Evolutionary conservation across 2,329 filamentous ascomycete genomes (phyloP), one percentile per base, ranked within the genome.

Genomic region (Penicillium fuscoglaucum): DNA sequence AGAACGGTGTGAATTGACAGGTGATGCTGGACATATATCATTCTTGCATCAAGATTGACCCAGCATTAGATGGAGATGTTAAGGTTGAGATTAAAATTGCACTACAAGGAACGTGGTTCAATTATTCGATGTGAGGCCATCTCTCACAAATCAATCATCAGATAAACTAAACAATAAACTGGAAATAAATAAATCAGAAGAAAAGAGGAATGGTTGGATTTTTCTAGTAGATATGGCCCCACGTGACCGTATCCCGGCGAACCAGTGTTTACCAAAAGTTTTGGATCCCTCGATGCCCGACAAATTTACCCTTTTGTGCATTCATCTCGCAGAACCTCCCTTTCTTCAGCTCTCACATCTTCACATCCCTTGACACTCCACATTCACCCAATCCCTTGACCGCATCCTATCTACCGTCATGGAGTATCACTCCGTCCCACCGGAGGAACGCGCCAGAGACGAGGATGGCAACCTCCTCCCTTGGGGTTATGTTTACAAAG

Each of bases 401-500:
- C 2, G 7, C 51, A 28, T 53, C 21, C 15, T 12, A 46, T 53
- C 21, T 37, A 24, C 51, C 21, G 45, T 57, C 37, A 87, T 87
- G 83, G 85, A 88, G 73, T 84, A 88, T 52, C 85, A 88, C 72
- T 84, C 83, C 33, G 85, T 88, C 12, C 84, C 85, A 35, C 83
- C 83, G 54, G 80, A 84, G 65, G 86, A 88, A 72, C 82, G 84
- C 67, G 84, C 83, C 33, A 78, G 80, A 67, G 84, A 87, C 68
- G 80, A 82, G 53, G 81, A 82, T 49, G 85, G 85, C 50, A 82
- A 83, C 65, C 76, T 79, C 54, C 70, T 88, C 50, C 85, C 86
- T n/a, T 88, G 84, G 84, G 84, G 79, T 17, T 85, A 84, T 70
- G 81, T 86, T 62, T 85, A 82, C 68, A 82, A 83, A 72, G 83